These are phyloP conservation scores for Ophiostoma fasciatum DNA, from an alignment of 2,329 filamentous ascomycete genomes.

Conservation along the genomic window DNA sequence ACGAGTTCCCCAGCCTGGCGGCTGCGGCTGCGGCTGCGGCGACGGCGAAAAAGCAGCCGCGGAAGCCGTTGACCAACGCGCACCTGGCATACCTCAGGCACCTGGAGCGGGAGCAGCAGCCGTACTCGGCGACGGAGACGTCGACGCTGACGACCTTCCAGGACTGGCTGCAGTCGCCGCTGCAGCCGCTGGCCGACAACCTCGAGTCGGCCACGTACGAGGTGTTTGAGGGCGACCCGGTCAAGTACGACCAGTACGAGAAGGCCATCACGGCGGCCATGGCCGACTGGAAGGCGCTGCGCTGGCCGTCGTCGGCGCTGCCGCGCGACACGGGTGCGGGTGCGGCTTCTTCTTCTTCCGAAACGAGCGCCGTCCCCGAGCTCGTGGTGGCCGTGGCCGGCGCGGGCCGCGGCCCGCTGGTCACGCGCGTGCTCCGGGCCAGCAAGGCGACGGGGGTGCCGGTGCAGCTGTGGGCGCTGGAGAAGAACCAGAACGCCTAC, in stretches of 20 bases:
- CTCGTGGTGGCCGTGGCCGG: slow-evolving; percentile 84
- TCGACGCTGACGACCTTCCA: slow-evolving; percentile 49
- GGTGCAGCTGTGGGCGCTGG: slow-evolving; percentile 80
- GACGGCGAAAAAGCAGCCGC: slow-evolving; percentile 29
- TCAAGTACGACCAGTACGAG: slow-evolving; percentile 97
- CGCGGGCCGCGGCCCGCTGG: slow-evolving; percentile 80
- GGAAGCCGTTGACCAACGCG: slow-evolving; percentile 21
- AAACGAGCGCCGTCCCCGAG: slow-evolving; percentile 13
- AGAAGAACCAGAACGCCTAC: slow-evolving; percentile 97
- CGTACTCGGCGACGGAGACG: slow-evolving; percentile 36
- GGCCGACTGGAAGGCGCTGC: slow-evolving; percentile 57
- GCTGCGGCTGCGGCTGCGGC: slow-evolving; percentile 38
- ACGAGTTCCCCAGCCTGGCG: slow-evolving; percentile 54
- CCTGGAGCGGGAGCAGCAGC: slow-evolving; percentile 67
- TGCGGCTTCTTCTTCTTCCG: no score
- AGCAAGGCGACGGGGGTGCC: slow-evolving; percentile 60
- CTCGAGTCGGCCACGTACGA: slow-evolving; percentile 96
- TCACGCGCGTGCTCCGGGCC: slow-evolving; percentile 72
- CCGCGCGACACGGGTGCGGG: no score
- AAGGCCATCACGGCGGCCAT: slow-evolving; percentile 68
- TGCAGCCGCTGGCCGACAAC: slow-evolving; percentile 92
- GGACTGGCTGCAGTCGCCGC: slow-evolving; percentile 86
- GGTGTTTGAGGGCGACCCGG: slow-evolving; percentile 93
- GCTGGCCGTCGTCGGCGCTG: slow-evolving; percentile 59
- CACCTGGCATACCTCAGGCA: slow-evolving; percentile 71